Conservation (phyloP, 192 early-diverging fungal genomes). For the Phlyctochytrium planicorne region DNA sequence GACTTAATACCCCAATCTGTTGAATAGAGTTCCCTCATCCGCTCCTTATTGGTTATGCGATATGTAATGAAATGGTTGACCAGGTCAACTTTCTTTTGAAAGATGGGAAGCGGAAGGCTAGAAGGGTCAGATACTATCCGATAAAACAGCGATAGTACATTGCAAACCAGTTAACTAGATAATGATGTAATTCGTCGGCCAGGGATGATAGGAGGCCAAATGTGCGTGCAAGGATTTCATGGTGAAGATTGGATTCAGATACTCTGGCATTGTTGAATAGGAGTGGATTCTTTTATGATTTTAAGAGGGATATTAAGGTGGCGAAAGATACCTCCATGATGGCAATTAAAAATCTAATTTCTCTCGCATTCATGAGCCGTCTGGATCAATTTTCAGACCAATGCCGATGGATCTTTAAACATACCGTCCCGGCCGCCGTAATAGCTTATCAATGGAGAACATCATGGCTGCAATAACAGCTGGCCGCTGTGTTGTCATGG, state of each 20-base stretch:
- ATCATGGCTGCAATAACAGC: conserved; percentile 36
- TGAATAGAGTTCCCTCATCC: conserved; percentile 62
- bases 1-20: conserved; percentile 82
- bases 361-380: conserved; percentile 36
- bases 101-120: conserved; percentile 55
- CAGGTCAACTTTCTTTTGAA: conserved; percentile 73
- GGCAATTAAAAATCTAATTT: conserved; percentile 82
- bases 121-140: conserved; percentile 6
- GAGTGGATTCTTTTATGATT: conserved; percentile 68
- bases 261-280: conserved; percentile 71
- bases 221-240: conserved; percentile 77
- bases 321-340: conserved; percentile 69
- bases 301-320: background rate
- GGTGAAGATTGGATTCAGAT: conserved; percentile 79
- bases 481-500: conserved; percentile 2
- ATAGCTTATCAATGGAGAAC: conserved; percentile 34
- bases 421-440: conserved; percentile 45
- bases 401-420: background rate
- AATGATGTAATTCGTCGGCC: conserved; percentile 81
- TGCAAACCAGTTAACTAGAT: conserved; percentile 81
- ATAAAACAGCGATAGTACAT: conserved; percentile 39
- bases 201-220: conserved; percentile 82
- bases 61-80: conserved; percentile 85
- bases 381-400: conserved; percentile 25
- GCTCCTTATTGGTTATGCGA: conserved; percentile 65